Percentiles rank a stretch among this genome's conserved stretches.
Evolutionary conservation across 1,139 yeast genomes (phyloP).

Genomic region (Saccharomyces pastorianus): DNA sequence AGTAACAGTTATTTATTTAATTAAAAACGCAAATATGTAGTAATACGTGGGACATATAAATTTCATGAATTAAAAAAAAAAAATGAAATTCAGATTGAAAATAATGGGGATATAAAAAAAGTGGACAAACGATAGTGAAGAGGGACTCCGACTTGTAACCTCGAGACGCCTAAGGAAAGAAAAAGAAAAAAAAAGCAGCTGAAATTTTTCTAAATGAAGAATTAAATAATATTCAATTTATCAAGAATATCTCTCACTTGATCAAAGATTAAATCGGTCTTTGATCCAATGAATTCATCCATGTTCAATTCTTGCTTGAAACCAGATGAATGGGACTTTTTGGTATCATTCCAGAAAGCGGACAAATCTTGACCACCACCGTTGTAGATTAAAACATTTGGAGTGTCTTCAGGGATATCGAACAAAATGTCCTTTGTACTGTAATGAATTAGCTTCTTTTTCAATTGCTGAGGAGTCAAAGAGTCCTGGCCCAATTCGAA

Average conservation of each 20-base stretch:
- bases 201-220: neutral
- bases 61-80: neutral
- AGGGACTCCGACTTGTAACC: neutral
- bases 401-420: slow-evolving; percentile 72
- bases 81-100: neutral
- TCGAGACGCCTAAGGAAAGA: neutral
- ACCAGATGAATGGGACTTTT: neutral
- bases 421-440: slow-evolving; percentile 63
- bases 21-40: neutral
- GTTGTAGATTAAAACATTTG: slow-evolving; percentile 82
- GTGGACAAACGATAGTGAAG: neutral
- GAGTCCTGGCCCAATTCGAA: slow-evolving; percentile 48
- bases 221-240: slow-evolving; percentile 18
- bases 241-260: slow-evolving; percentile 21
- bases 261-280: slow-evolving; percentile 18
- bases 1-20: neutral
- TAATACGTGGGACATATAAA: neutral
- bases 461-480: slow-evolving; percentile 77
- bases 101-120: neutral
- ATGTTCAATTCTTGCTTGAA: slow-evolving; percentile 6
- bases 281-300: slow-evolving; percentile 13
- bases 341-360: slow-evolving; percentile 50
- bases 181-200: neutral
- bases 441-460: slow-evolving; percentile 74
- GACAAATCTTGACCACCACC: slow-evolving; percentile 84